Conservation (phyloP, 345 rosid genomes). For the Combretum micranthum region DNA sequence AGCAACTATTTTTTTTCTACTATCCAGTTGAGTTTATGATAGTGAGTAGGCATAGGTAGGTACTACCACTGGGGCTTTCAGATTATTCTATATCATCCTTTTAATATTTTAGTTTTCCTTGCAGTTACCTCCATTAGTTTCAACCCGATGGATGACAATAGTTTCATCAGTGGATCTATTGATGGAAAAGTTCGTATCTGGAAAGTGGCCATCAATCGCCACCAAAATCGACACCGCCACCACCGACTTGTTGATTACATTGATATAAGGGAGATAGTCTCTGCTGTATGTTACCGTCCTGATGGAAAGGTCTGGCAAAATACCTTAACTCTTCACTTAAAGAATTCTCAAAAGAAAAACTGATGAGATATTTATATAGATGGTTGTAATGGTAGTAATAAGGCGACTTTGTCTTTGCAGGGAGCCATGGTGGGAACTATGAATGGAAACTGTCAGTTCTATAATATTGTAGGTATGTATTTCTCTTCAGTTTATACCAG, state of each 20-base stretch:
- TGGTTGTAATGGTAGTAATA: background rate
- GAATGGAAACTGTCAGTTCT: conserved; percentile 61
- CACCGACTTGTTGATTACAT: conserved; percentile 44
- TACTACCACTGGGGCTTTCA: conserved; percentile 1
- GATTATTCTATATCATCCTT: background rate
- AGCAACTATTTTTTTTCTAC: too few relatives aligned
- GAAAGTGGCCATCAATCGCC: conserved; percentile 45
- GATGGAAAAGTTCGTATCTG: conserved; percentile 74
- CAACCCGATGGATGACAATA: conserved; percentile 44
- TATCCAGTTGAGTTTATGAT: too few relatives aligned
- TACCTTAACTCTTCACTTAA: background rate
- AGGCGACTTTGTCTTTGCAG: conserved; percentile 21
- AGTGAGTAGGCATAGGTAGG: background rate
- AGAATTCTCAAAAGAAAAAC: background rate
- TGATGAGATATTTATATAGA: background rate
- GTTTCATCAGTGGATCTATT: conserved; percentile 52
- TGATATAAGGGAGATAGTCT: conserved; percentile 56
- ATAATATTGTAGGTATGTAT: conserved; percentile 44
- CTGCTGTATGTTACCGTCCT: conserved; percentile 59
- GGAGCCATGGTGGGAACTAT: conserved; percentile 65
- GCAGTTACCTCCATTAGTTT: conserved; percentile 47
- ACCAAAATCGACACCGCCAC: too few relatives aligned
- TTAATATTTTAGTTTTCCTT: conserved; percentile 2
- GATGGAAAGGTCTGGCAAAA: conserved; percentile 49
- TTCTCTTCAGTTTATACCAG: conserved; percentile 2